These are phyloP conservation scores for Candida silvicultrix DNA, from an alignment of 805 yeast genomes.

Conservation along the genomic window DNA sequence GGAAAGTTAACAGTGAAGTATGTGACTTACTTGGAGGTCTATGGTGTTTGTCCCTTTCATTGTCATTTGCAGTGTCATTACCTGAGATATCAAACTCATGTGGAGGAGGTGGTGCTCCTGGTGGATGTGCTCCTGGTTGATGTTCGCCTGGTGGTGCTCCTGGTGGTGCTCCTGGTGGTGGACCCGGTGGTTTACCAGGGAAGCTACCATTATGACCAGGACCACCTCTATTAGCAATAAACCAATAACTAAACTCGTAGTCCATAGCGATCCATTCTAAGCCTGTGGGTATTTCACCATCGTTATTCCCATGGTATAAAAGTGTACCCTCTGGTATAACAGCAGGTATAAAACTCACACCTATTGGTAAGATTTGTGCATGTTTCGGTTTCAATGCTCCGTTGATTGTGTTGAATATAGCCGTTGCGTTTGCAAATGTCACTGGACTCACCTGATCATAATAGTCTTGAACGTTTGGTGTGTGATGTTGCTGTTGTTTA, in stretches of 20 bases:
- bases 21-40: conserved; percentile 2
- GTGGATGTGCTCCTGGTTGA: no score
- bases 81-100: neutral
- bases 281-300: conserved; percentile 34
- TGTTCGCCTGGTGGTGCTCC: conserved; percentile 1
- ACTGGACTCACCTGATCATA: conserved; percentile 18
- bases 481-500: neutral
- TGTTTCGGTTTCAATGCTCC: conserved; percentile 47
- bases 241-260: conserved; percentile 50
- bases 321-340: conserved; percentile 52
- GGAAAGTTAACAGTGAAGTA: conserved; percentile 37
- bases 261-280: conserved; percentile 65
- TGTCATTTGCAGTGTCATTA: neutral
- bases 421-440: conserved; percentile 43
- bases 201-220: conserved; percentile 6
- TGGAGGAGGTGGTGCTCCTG: no score
- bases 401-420: conserved; percentile 48
- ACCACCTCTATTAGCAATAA: conserved; percentile 26
- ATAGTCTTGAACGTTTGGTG: neutral
- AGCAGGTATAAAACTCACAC: conserved; percentile 56
- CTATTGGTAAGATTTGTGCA: conserved; percentile 46
- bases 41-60: neutral
- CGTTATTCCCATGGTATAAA: conserved; percentile 45
- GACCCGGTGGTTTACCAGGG: conserved; percentile 2
- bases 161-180: neutral